Percentiles rank a stretch among this genome's conserved stretches.
phyloP scores from a whole-genome alignment of 257 asterid species.

The Scutellaria baicalensis region DNA sequence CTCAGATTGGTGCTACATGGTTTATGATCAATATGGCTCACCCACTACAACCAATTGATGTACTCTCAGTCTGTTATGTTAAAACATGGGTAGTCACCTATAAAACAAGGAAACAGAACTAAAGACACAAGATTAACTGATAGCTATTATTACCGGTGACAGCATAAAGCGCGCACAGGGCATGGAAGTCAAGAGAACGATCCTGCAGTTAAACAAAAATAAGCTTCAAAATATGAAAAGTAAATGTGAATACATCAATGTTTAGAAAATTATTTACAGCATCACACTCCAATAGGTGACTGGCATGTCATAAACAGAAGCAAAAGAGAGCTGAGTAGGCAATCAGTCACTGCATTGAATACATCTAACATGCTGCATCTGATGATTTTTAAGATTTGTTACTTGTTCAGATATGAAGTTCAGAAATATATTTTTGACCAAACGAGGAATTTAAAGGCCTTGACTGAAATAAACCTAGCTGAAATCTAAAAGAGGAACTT shows the following conservation, averaged over 20 bases:
- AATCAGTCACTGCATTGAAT: not conserved
- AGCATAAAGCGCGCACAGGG: slow-evolving; percentile 90
- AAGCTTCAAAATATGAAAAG: slow-evolving; percentile 6
- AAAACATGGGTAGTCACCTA: not conserved
- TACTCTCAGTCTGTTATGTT: not conserved
- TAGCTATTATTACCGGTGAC: slow-evolving; percentile 64
- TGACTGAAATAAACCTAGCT: not conserved
- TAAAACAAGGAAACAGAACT: not conserved
- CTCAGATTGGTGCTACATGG: not conserved
- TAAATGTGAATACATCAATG: not conserved
- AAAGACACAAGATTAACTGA: not conserved
- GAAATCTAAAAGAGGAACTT: not conserved
- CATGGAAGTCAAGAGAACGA: slow-evolving; percentile 89
- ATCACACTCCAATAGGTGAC: not conserved
- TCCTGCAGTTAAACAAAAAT: slow-evolving; percentile 41
- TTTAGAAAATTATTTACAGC: slow-evolving; percentile 5
- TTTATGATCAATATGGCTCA: not conserved
- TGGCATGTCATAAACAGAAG: not conserved
- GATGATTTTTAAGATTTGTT: not conserved
- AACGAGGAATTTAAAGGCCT: not conserved
- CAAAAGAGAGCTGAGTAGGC: slow-evolving; percentile 7
- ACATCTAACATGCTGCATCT: not conserved
- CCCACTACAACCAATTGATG: not conserved
- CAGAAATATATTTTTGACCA: slow-evolving; percentile 4
- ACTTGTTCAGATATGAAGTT: not conserved